Base-by-base conservation (phyloP, 2,329 filamentous ascomycete species). In the Orbilia oligospora region DNA sequence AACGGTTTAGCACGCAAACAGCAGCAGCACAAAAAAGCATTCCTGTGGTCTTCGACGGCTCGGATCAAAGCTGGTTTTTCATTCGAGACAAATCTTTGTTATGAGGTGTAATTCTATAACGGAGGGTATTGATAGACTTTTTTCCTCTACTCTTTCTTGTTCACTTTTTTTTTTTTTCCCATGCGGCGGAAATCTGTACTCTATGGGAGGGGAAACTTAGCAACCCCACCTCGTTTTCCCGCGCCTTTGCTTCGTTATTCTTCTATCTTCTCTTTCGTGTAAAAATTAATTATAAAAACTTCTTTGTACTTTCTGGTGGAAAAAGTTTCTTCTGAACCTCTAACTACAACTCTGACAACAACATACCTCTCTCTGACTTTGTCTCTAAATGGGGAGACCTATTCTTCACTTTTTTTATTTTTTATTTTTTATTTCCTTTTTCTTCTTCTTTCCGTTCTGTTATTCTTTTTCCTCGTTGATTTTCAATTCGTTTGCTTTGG, bases 101-200 rank as follows among this genome's bases (percentile, higher is more conserved):
- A 71, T 64, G 67, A 71, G 67, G 67, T 71, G 55, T 71, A 71
- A 71, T 71, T 69, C 67, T 71, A 48, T 71, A 38, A 49, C 38
- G 66, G 67, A 71, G 67, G 67, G 67, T 63, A 58, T 33, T 71
- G 67, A 71, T 71, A 71, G 67, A 71, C 55, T 63, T 71, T 51
- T 71, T 70, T 63, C 18, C 44, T 49, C 46, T 63, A 12, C 18
- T 46, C 1, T 30, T 56, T 44, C 16, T 8, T 5, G 16, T 56
- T 38, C 56, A n/a, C 14, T 16, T 48, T 22, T 48, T 36, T 12
- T 22, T 14, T 53, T 55, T 51, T 56, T 27, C n/a, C 55, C 10
- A 44, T 72, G 24, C 36, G 44, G 58, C 18, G 69, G 69, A 56
- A 65, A 65, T 64, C 49, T 71, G 68, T 71, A 71, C 68, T 71